Percentiles rank a stretch among this genome's conserved stretches.
Conservation (phyloP, 768 basidiomycete genomes). For the Trametes coccinea region DNA sequence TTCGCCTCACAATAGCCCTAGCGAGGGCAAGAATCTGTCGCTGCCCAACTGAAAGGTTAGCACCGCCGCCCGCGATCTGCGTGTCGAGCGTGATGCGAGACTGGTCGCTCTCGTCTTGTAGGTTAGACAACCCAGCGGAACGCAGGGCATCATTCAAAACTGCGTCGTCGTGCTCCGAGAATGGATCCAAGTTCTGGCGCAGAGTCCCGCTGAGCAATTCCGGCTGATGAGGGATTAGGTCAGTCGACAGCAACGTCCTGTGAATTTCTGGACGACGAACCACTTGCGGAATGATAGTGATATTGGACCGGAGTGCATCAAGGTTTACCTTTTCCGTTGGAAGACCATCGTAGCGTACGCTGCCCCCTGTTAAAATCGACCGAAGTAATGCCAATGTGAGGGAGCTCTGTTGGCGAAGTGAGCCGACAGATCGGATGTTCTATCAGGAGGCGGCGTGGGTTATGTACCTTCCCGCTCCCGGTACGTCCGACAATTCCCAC, state of each 20-base stretch:
- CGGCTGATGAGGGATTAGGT: slow-evolving; percentile 24
- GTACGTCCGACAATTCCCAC: slow-evolving; percentile 43
- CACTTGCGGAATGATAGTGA: slow-evolving; percentile 47
- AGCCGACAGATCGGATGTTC: not conserved
- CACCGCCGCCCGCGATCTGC: slow-evolving; percentile 31
- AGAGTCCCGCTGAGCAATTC: slow-evolving; percentile 46
- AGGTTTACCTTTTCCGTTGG: slow-evolving; percentile 44
- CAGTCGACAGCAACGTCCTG: not conserved
- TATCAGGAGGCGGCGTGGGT: too few species aligned
- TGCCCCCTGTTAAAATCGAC: slow-evolving; percentile 49
- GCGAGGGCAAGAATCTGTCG: slow-evolving; percentile 47
- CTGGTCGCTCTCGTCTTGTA: slow-evolving; percentile 31
- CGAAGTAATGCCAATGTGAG: slow-evolving; percentile 50
- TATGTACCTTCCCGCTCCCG: not conserved
- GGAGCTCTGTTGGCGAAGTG: slow-evolving; percentile 42
- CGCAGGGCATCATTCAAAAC: slow-evolving; percentile 41
- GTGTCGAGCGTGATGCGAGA: slow-evolving; percentile 34
- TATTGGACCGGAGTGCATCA: slow-evolving; percentile 44
- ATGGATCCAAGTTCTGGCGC: slow-evolving; percentile 52
- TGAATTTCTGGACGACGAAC: slow-evolving; percentile 29
- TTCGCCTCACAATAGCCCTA: slow-evolving; percentile 43
- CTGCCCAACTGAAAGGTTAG: slow-evolving; percentile 42
- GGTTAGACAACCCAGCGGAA: slow-evolving; percentile 38
- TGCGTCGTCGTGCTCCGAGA: slow-evolving; percentile 48
- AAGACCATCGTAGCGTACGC: slow-evolving; percentile 48